These are phyloP conservation scores for Lentinus tigrinus DNA, from an alignment of 768 basidiomycete genomes.

Conservation along the genomic window DNA sequence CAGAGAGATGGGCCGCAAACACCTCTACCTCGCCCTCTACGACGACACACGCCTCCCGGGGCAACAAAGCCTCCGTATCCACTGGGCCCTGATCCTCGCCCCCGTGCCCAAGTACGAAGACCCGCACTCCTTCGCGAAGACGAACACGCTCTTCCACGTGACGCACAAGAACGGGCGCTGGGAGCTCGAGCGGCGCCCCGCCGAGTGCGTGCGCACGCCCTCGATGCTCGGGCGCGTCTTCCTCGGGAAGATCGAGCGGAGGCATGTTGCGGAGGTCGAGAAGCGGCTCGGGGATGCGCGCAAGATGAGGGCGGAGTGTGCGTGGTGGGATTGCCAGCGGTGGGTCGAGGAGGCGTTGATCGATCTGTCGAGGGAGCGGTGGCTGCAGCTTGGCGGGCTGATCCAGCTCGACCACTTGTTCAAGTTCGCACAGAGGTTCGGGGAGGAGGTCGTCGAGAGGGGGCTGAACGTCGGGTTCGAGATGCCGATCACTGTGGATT, in stretches of 20 bases:
- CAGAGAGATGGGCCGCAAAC: conserved; percentile 1
- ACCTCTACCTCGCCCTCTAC: conserved; percentile 16
- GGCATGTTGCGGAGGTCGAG: not conserved
- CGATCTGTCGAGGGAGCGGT: not conserved
- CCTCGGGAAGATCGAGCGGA: conserved; percentile 9
- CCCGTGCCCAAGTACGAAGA: conserved; percentile 11
- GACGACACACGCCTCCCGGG: conserved; percentile 1
- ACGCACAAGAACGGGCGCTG: conserved; percentile 12
- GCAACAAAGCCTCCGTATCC: not conserved
- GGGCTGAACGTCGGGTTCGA: conserved; percentile 1
- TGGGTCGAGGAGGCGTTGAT: conserved; percentile 15
- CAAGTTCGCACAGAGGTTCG: conserved; percentile 2
- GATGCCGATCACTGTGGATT: conserved; percentile 5
- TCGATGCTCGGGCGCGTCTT: conserved; percentile 15
- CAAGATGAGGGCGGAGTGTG: not conserved
- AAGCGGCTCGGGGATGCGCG: conserved; percentile 1
- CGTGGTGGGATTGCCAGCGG: conserved; percentile 13
- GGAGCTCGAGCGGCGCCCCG: conserved; percentile 10
- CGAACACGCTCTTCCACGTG: conserved; percentile 11
- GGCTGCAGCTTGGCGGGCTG: not conserved
- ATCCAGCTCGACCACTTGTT: conserved; percentile 6
- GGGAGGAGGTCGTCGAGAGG: not conserved
- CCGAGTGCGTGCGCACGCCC: conserved; percentile 16
- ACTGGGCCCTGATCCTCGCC: conserved; percentile 16
- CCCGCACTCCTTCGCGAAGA: conserved; percentile 1